Evolutionary conservation across 2,329 filamentous ascomycete species (phyloP).

Genomic region (Trichoderma oligosporum): DNA sequence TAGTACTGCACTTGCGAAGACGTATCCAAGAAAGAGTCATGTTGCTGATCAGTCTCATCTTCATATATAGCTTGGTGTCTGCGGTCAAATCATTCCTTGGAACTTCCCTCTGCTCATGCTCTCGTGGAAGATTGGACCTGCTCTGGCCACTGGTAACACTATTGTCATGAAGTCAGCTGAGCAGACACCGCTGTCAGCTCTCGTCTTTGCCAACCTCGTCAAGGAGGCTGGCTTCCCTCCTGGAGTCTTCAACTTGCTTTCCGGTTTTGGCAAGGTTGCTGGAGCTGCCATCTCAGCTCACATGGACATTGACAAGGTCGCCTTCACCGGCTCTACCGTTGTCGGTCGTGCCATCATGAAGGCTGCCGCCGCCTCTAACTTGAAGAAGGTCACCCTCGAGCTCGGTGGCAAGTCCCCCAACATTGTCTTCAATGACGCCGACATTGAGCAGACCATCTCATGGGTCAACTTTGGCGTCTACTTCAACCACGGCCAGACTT

Average conservation of each 20-base stretch:
- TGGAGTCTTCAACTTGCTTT: slow-evolving; percentile 73
- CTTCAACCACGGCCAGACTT: slow-evolving; percentile 63
- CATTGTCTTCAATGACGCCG: slow-evolving; percentile 74
- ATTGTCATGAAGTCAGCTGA: slow-evolving; percentile 67
- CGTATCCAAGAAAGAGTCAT: neutral
- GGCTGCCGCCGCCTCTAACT: slow-evolving; percentile 70
- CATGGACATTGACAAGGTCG: slow-evolving; percentile 80
- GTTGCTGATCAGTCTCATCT: neutral
- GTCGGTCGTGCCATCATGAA: slow-evolving; percentile 77
- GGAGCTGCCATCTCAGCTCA: slow-evolving; percentile 72
- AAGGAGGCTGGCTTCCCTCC: slow-evolving; percentile 76
- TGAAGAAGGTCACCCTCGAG: slow-evolving; percentile 79
- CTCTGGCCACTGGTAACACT: slow-evolving; percentile 68
- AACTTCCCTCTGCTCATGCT: slow-evolving; percentile 82
- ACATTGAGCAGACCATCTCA: slow-evolving; percentile 71
- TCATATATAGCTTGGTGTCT: slow-evolving; percentile 57
- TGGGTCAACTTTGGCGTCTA: slow-evolving; percentile 73
- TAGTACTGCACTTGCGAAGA: neutral
- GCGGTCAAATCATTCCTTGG: slow-evolving; percentile 86
- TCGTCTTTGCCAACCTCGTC: slow-evolving; percentile 21
- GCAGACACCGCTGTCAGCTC: slow-evolving; percentile 20
- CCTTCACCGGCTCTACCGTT: slow-evolving; percentile 74
- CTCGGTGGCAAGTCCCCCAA: slow-evolving; percentile 78
- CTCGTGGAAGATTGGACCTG: slow-evolving; percentile 77
- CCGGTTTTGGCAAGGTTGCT: slow-evolving; percentile 73